Percentiles rank a stretch among this genome's conserved stretches.
Conservation (phyloP, 306 rosid genomes). For the Dryas alaskensis region DNA sequence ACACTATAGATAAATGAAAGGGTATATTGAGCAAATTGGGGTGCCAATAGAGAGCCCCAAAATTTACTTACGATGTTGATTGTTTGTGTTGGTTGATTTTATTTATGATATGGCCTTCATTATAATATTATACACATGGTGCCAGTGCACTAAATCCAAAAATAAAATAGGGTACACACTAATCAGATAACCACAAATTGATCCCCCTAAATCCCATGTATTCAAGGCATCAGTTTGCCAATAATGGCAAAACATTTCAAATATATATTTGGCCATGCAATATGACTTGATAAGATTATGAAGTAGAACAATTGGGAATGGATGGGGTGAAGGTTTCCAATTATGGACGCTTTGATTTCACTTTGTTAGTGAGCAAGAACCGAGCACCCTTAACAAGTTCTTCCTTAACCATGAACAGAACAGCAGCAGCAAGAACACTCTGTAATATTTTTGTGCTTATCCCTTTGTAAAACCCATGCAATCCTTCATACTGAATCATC, state of each 20-base stretch:
- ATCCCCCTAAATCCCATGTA: not conserved
- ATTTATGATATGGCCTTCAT: not conserved
- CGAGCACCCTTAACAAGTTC: constrained; percentile 70
- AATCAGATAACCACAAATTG: not conserved
- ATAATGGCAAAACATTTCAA: constrained; percentile 12
- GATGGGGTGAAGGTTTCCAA: constrained; percentile 10
- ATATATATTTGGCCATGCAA: constrained; percentile 9
- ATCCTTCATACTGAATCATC: constrained; percentile 84
- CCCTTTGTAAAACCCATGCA: constrained; percentile 85
- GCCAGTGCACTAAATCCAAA: not conserved
- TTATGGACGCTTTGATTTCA: constrained; percentile 50
- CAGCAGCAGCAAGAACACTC: constrained; percentile 96
- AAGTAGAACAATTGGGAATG: constrained; percentile 1
- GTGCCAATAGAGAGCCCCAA: too few relatives aligned
- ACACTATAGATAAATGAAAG: too few relatives aligned
- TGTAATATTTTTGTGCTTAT: constrained; percentile 89
- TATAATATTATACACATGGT: not conserved
- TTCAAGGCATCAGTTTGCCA: constrained; percentile 8
- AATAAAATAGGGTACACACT: not conserved
- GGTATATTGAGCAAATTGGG: too few relatives aligned
- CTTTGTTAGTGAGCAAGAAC: constrained; percentile 46
- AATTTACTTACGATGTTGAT: too few relatives aligned
- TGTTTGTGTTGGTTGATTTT: not conserved
- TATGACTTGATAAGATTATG: constrained; percentile 17
- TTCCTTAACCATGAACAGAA: constrained; percentile 91